These are phyloP conservation scores for Blastobotrys ciferrii DNA, from an alignment of 1,139 yeast species.

Conservation along the genomic window DNA sequence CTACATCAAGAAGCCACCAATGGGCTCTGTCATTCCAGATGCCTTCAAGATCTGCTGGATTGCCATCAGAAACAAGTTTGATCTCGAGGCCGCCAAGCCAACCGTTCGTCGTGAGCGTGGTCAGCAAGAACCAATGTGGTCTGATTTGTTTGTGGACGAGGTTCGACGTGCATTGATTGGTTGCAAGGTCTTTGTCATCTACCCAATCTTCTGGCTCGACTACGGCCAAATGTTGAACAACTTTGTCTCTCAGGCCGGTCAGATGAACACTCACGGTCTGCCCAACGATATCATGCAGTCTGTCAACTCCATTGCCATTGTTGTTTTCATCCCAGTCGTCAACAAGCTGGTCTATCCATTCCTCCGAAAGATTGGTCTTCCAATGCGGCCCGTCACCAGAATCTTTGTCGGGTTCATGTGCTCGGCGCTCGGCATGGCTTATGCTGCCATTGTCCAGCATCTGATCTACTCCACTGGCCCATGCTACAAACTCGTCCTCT, in stretches of 20 bases:
- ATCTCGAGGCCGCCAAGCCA: slow-evolving; percentile 56
- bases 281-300: slow-evolving; percentile 68
- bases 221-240: slow-evolving; percentile 67
- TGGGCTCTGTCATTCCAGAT: slow-evolving; percentile 59
- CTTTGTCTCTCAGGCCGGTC: slow-evolving; percentile 63
- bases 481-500: slow-evolving; percentile 56
- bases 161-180: slow-evolving; percentile 56
- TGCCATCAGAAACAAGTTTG: slow-evolving; percentile 49
- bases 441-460: slow-evolving; percentile 80
- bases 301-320: slow-evolving; percentile 59
- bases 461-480: slow-evolving; percentile 72
- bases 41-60: slow-evolving; percentile 51
- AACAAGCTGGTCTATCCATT: slow-evolving; percentile 55
- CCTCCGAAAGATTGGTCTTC: slow-evolving; percentile 48
- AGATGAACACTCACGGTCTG: slow-evolving; percentile 60
- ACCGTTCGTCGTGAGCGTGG: slow-evolving; percentile 42
- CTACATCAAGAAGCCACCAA: slow-evolving; percentile 61
- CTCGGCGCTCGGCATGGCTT: slow-evolving; percentile 67
- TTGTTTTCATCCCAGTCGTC: slow-evolving; percentile 60
- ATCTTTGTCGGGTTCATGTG: slow-evolving; percentile 74
- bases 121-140: slow-evolving; percentile 50
- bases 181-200: slow-evolving; percentile 61
- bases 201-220: slow-evolving; percentile 65
- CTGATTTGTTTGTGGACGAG: slow-evolving; percentile 62
- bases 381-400: slow-evolving; percentile 57